Percentiles rank a stretch among this genome's conserved stretches.
phyloP scores from a whole-genome alignment of 495 filamentous ascomycete species.

The Aeminium ludgeri region DNA sequence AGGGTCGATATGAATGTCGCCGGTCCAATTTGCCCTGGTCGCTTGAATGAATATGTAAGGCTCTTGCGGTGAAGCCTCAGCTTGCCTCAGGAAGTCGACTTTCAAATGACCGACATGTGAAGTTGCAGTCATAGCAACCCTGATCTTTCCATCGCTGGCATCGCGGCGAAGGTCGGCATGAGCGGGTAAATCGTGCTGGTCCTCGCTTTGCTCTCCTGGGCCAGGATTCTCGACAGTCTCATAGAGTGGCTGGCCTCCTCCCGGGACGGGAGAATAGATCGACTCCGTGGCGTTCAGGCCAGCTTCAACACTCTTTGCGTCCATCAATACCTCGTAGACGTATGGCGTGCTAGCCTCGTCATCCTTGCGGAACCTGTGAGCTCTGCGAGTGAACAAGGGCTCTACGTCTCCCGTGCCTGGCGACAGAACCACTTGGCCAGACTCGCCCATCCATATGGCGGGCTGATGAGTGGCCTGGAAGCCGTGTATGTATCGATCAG shows the following conservation, averaged over 20 bases:
- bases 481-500: conserved; percentile 9
- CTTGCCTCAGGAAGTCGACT: conserved; percentile 2
- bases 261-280: conserved; percentile 13
- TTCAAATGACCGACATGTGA: conserved; percentile 11
- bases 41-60: conserved; percentile 13
- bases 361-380: conserved; percentile 9
- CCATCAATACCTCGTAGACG: conserved; percentile 13
- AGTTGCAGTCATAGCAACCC: conserved; percentile 13
- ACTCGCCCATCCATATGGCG: conserved; percentile 17
- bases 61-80: not conserved
- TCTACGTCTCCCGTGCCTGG: conserved; percentile 12
- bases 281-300: conserved; percentile 11
- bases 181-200: not conserved
- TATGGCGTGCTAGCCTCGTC: conserved; percentile 14
- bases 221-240: too few species aligned
- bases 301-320: conserved; percentile 3
- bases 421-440: conserved; percentile 12
- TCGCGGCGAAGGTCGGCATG: too few species aligned
- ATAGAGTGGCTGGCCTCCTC: conserved; percentile 11
- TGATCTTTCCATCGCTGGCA: conserved; percentile 4
- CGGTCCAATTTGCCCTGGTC: conserved; percentile 14
- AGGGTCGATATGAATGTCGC: conserved; percentile 8
- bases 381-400: conserved; percentile 12
- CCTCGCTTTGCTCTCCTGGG: conserved; percentile 1
- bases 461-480: conserved; percentile 17